These are phyloP conservation scores for Camelina hispida DNA, from an alignment of 345 rosid genomes.

Conservation along the genomic window DNA sequence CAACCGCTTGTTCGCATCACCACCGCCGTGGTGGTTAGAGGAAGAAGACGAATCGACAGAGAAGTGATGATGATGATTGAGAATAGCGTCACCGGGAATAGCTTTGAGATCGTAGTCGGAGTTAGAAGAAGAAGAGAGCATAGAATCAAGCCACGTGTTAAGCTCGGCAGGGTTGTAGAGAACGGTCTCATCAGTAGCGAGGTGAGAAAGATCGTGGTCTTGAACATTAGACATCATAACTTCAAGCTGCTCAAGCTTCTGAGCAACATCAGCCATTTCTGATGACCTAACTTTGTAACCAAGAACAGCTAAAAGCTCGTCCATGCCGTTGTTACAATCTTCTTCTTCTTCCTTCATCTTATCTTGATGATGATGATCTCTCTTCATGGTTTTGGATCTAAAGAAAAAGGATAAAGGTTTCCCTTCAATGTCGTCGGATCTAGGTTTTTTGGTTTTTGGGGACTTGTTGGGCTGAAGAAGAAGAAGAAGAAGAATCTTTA, in stretches of 20 bases:
- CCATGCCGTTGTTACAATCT: constrained; percentile 56
- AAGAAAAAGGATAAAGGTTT: not conserved
- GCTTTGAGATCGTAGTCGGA: constrained; percentile 64
- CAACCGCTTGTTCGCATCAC: constrained; percentile 36
- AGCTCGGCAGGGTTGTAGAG: constrained; percentile 83
- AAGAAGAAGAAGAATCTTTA: constrained; percentile 50
- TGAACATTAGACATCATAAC: constrained; percentile 61
- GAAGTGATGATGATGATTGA: constrained; percentile 21
- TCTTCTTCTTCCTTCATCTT: constrained; percentile 54
- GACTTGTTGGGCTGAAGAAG: too few relatives aligned
- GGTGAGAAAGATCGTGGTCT: constrained; percentile 64
- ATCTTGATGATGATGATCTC: constrained; percentile 56
- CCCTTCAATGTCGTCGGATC: constrained; percentile 36
- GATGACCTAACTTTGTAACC: constrained; percentile 77
- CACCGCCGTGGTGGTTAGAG: not conserved
- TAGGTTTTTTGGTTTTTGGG: constrained; percentile 14
- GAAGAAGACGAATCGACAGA: constrained; percentile 41
- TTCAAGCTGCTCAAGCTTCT: constrained; percentile 77
- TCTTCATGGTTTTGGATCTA: constrained; percentile 47
- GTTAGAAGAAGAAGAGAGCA: constrained; percentile 47
- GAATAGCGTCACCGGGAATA: constrained; percentile 73
- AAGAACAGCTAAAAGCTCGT: constrained; percentile 68
- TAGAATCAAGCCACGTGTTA: constrained; percentile 66
- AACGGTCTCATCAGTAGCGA: constrained; percentile 61
- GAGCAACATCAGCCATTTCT: constrained; percentile 85